Evolutionary conservation across 1,284 basidiomycete species (phyloP), one percentile per base, ranked within the genome.

Genomic region (Heterobasidion irregulare): DNA sequence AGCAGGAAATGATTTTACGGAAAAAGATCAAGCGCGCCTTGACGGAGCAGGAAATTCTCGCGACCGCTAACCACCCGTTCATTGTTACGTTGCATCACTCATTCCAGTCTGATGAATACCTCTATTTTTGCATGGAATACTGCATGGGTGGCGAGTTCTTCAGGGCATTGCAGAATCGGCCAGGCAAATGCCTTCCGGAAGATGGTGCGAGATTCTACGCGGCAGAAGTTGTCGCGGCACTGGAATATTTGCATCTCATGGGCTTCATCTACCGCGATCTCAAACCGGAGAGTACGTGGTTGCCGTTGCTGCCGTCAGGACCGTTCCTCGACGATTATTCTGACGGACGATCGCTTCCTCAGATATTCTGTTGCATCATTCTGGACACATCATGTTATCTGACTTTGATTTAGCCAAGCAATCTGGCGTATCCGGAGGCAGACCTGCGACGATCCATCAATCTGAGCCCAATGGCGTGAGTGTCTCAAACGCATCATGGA

Each of bases 91-190:
- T 98, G 43, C 91, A 96, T 74, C 94, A 98, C 72, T 96, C 94
- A 10, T 98, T 98, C 78, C 95, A 98, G 72, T 96, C 93, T n/a
- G 90, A 94, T 63, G 89, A 92, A 59, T 96, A 95, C 71, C 82
- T 98, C 35, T 98, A 97, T 72, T 95, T 97, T 70, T 97, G 94
- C 73, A 95, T 97, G 87, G 94, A 96, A 71, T 99, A 98, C 73
- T 99, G 97, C 75, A 96, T 97, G 90, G 96, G 96, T 46, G 96
- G 96, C 58, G 96, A 99, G 69, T 99, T 99, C 75, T 99, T 99
- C 80, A 87, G 97, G 36, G 94, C 96, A 9, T 74, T 98, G 60
- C 94, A 98, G 70, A 93, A 92, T 47, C 80, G 94, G 57, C 97
- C 96, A 2, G 94, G 93, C 48, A 98, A 96, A 69, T 98, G 97